Conservation (phyloP, 1,284 basidiomycete genomes). For the Vanrija pseudolonga region DNA sequence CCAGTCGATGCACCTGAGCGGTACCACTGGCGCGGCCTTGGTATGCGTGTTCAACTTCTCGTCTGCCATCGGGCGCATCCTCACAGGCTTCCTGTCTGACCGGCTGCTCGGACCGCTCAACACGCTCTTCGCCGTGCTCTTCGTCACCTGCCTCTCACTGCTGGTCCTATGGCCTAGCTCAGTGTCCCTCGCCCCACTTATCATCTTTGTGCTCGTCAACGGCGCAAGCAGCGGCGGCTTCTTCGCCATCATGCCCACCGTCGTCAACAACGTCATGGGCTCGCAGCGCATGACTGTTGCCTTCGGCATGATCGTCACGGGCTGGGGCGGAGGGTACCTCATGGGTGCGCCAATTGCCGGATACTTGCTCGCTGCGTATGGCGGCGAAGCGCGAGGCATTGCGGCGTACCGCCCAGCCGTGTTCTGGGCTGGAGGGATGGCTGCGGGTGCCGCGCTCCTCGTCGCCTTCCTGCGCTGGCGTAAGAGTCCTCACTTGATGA, state of each 20-base stretch:
- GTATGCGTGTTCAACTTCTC: constrained; percentile 30
- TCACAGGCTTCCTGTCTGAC: constrained; percentile 27
- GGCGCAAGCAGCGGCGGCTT: constrained; percentile 27
- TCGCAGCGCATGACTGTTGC: constrained; percentile 19
- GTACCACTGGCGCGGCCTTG: constrained; percentile 29
- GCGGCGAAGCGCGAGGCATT: constrained; percentile 18
- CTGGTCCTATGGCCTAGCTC: constrained; percentile 25
- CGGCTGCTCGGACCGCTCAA: constrained; percentile 10
- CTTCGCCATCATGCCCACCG: constrained; percentile 32
- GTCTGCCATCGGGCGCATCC: constrained; percentile 25
- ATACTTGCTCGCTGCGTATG: constrained; percentile 23
- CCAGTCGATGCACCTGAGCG: constrained; percentile 26
- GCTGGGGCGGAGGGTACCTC: constrained; percentile 27
- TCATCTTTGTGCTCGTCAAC: constrained; percentile 27
- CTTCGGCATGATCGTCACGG: constrained; percentile 29
- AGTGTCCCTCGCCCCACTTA: constrained; percentile 20
- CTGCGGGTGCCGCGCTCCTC: constrained; percentile 2
- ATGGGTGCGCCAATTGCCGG: constrained; percentile 31
- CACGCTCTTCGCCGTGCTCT: constrained; percentile 7
- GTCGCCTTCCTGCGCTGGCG: constrained; percentile 1
- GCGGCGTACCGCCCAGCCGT: constrained; percentile 29
- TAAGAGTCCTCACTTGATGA: constrained; percentile 1
- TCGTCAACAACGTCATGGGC: constrained; percentile 20
- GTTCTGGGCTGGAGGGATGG: constrained; percentile 29
- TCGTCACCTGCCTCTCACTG: constrained; percentile 16